Conservation (phyloP, 2,329 filamentous ascomycete genomes). For the Aureobasidium sp. region DNA sequence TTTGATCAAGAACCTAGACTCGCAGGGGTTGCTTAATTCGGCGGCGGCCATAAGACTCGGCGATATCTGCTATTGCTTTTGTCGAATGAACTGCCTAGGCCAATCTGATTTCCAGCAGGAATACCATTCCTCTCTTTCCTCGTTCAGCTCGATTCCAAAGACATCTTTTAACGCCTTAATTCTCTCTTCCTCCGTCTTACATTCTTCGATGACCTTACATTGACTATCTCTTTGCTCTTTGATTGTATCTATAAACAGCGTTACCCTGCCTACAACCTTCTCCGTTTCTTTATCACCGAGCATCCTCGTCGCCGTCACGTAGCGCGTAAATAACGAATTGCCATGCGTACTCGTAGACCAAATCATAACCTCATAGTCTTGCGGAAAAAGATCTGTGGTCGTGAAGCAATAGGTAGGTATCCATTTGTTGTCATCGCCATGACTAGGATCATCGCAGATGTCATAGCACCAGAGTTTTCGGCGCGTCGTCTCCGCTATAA, state of each 20-base stretch:
- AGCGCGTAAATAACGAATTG: slow-evolving; percentile 28
- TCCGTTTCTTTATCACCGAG: slow-evolving; percentile 27
- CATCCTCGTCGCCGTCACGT: slow-evolving; percentile 30
- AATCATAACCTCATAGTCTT: slow-evolving; percentile 53
- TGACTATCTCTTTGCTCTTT: slow-evolving; percentile 40
- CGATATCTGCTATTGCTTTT: too few relatives aligned
- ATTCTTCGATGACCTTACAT: slow-evolving; percentile 34
- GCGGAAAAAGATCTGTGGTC: slow-evolving; percentile 46
- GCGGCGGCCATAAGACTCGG: too few relatives aligned
- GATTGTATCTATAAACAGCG: slow-evolving; percentile 34
- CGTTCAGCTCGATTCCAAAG: slow-evolving; percentile 36
- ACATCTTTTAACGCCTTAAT: slow-evolving; percentile 34
- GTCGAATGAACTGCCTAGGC: too few relatives aligned
- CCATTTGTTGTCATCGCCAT: slow-evolving; percentile 29
- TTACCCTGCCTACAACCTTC: slow-evolving; percentile 31
- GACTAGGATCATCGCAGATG: slow-evolving; percentile 45
- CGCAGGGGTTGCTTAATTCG: too few relatives aligned
- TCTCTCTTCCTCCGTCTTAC: slow-evolving; percentile 35
- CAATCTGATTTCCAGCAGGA: background rate
- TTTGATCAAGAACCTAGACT: too few relatives aligned
- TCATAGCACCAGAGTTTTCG: slow-evolving; percentile 48
- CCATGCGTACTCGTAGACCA: slow-evolving; percentile 41
- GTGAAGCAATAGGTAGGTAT: slow-evolving; percentile 37
- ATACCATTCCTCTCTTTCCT: slow-evolving; percentile 32
- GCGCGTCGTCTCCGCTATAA: background rate